These are phyloP conservation scores for Diplocarpon mali DNA, from an alignment of 2,329 filamentous ascomycete species.

Conservation along the genomic window DNA sequence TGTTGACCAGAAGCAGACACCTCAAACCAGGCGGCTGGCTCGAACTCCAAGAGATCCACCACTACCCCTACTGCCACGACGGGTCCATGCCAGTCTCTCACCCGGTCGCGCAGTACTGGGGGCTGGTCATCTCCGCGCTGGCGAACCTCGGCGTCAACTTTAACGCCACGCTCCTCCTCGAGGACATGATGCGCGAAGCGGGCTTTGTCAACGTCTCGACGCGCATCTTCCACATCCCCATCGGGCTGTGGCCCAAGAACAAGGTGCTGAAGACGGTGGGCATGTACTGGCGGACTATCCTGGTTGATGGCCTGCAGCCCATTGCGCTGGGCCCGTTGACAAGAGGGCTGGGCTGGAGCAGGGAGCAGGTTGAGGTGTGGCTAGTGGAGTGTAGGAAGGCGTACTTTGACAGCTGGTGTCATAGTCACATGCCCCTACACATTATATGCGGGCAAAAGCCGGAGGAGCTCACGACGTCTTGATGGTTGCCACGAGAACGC, in stretches of 20 bases:
- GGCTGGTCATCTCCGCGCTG: conserved; percentile 34
- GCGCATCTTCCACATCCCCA: conserved; percentile 33
- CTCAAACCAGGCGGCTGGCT: conserved; percentile 44
- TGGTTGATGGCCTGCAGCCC: conserved; percentile 39
- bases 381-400: conserved; percentile 37
- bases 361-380: conserved; percentile 38
- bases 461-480: background rate
- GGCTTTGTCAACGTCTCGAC: conserved; percentile 39
- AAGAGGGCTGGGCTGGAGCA: conserved; percentile 36
- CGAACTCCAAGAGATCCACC: conserved; percentile 43
- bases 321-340: conserved; percentile 43
- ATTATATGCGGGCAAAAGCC: conserved; percentile 45
- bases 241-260: conserved; percentile 35
- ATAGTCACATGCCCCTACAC: conserved; percentile 45
- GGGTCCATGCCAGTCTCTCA: conserved; percentile 31
- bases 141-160: conserved; percentile 36
- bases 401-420: conserved; percentile 31
- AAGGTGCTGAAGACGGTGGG: conserved; percentile 40
- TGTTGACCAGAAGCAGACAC: conserved; percentile 29
- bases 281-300: conserved; percentile 39
- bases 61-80: conserved; percentile 35
- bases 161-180: conserved; percentile 33
- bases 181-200: conserved; percentile 36
- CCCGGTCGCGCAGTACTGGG: conserved; percentile 37
- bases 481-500: no score